phyloP scores from a whole-genome alignment of 345 rosid species.

The Abelmoschus esculentus region DNA sequence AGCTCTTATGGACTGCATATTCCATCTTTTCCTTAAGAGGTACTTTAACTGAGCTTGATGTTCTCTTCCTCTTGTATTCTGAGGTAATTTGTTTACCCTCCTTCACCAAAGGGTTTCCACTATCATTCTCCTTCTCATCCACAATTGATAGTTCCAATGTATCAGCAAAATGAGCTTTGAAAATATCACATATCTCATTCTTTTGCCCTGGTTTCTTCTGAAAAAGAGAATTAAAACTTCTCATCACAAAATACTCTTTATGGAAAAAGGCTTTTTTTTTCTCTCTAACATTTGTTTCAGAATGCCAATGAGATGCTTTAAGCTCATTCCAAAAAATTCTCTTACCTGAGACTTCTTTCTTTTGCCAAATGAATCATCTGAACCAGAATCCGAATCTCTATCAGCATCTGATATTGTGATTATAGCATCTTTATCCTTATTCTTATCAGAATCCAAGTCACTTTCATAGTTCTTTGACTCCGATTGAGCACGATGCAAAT shows the following conservation, averaged over 20 bases:
- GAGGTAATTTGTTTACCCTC: constrained; percentile 7
- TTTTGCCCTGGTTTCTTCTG: constrained; percentile 28
- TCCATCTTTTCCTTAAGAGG: constrained; percentile 15
- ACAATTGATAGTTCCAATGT: constrained; percentile 14
- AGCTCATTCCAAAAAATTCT: constrained; percentile 3
- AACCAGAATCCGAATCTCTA: constrained; percentile 6
- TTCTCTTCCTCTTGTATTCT: constrained; percentile 27
- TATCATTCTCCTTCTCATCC: constrained; percentile 11
- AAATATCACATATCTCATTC: constrained; percentile 25
- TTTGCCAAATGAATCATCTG: constrained; percentile 1
- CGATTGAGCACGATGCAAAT: constrained; percentile 24
- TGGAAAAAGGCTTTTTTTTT: constrained; percentile 17
- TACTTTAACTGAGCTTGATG: constrained; percentile 1
- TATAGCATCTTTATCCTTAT: constrained; percentile 9
- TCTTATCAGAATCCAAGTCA: background rate
- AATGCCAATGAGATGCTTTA: constrained; percentile 40
- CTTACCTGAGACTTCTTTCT: constrained; percentile 24
- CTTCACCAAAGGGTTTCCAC: constrained; percentile 13
- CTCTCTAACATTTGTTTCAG: constrained; percentile 10
- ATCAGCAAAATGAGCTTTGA: constrained; percentile 28
- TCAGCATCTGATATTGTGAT: constrained; percentile 16
- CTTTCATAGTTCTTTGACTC: background rate
- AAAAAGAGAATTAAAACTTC: constrained; percentile 32
- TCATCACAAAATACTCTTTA: constrained; percentile 36
- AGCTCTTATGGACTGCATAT: constrained; percentile 20